These are phyloP conservation scores for Coemansia sp. DNA, from an alignment of 192 early-diverging fungal genomes.

Conservation along the genomic window DNA sequence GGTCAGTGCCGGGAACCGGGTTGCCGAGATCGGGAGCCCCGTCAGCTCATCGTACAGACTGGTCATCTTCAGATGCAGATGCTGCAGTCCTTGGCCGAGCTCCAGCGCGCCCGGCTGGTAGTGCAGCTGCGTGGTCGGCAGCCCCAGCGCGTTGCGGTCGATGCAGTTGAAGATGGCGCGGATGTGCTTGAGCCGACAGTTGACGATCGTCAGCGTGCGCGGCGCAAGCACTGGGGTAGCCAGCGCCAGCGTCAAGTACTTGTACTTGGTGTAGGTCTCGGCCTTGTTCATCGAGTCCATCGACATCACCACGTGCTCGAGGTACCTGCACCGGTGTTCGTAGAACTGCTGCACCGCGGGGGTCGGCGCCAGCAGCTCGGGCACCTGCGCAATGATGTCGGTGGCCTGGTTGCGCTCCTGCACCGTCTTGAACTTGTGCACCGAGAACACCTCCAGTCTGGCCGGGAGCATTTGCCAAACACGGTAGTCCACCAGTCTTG, in stretches of 20 bases:
- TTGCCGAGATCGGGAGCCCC: constrained; percentile 41
- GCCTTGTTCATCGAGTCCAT: constrained; percentile 56
- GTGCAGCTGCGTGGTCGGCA: constrained; percentile 38
- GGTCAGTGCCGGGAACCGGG: constrained; percentile 38
- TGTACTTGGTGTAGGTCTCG: constrained; percentile 55
- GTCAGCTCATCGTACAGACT: constrained; percentile 52
- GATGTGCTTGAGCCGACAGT: constrained; percentile 52
- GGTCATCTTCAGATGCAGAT: constrained; percentile 52
- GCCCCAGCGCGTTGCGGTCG: constrained; percentile 50
- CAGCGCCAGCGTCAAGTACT: constrained; percentile 46
- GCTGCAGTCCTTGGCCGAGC: constrained; percentile 39
- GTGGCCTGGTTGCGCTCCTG: constrained; percentile 54
- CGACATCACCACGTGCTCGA: constrained; percentile 54
- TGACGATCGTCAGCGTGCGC: constrained; percentile 50
- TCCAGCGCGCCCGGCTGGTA: constrained; percentile 47
- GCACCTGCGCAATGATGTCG: constrained; percentile 51
- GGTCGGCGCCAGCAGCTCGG: constrained; percentile 45
- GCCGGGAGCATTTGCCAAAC: constrained; percentile 56
- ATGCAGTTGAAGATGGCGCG: constrained; percentile 55
- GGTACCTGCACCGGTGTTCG: constrained; percentile 49
- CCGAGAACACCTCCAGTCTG: constrained; percentile 47
- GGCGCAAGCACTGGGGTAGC: constrained; percentile 52
- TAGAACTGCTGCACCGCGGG: constrained; percentile 53
- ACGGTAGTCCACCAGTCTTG: constrained; percentile 40
- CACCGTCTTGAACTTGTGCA: constrained; percentile 49